Percentiles rank a stretch among this genome's conserved stretches.
Conservation (phyloP, 345 rosid genomes). For the Excoecaria agallocha region DNA sequence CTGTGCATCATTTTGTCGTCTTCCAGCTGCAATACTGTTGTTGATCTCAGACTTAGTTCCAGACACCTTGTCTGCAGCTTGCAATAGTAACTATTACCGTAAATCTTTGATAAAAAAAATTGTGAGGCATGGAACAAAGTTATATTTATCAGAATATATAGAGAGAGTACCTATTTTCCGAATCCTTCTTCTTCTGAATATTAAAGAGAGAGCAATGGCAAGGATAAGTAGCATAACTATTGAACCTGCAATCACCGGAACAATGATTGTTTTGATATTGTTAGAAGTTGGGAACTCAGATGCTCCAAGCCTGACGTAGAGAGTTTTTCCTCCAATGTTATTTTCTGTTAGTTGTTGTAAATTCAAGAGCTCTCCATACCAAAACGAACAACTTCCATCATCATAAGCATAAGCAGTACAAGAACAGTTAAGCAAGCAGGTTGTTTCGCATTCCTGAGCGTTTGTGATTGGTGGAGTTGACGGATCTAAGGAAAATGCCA, state of each 20-base stretch:
- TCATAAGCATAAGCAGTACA: slow-evolving; percentile 30
- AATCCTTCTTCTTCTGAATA: slow-evolving; percentile 16
- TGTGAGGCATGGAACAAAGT: neutral
- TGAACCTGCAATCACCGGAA: slow-evolving; percentile 9
- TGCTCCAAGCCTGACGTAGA: slow-evolving; percentile 23
- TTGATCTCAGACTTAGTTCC: slow-evolving; percentile 4
- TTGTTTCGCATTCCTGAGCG: slow-evolving; percentile 16
- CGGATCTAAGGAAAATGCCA: slow-evolving; percentile 9
- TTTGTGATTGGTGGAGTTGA: neutral
- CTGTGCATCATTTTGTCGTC: neutral
- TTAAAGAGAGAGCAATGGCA: slow-evolving; percentile 1
- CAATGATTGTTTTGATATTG: neutral
- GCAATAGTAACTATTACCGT: too few species aligned
- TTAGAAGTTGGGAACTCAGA: slow-evolving; percentile 13
- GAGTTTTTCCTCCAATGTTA: neutral
- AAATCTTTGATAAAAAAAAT: too few species aligned
- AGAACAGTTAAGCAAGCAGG: slow-evolving; percentile 25
- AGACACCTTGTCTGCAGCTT: neutral
- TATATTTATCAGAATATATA: neutral
- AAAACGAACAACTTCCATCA: slow-evolving; percentile 17
- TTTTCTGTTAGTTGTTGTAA: neutral
- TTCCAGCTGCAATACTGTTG: neutral
- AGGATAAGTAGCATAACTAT: neutral
- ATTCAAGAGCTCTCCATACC: slow-evolving; percentile 19
- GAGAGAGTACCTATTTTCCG: neutral